Base-by-base conservation (phyloP, 495 filamentous ascomycete species). In the Usnea hakonensis region DNA sequence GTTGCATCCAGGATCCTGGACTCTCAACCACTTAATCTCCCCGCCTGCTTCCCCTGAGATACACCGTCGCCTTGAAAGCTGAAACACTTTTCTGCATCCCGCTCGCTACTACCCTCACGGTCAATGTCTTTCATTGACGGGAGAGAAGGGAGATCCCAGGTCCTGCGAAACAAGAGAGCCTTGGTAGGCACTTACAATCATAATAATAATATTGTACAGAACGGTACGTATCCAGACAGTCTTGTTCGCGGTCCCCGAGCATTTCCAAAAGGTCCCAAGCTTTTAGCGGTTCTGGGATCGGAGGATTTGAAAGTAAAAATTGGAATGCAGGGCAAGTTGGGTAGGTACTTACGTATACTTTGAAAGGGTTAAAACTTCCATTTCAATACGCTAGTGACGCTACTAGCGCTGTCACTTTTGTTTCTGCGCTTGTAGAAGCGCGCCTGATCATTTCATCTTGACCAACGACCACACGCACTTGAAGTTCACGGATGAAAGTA, bases 351-450 rank as follows among this genome's bases (percentile, higher is more conserved):
- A n/a, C n/a, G n/a, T n/a, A n/a, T n/a, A n/a, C n/a, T n/a, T n/a
- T n/a, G n/a, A n/a, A n/a, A n/a, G n/a, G n/a, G n/a, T n/a, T n/a
- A n/a, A n/a, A n/a, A n/a, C n/a, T n/a, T n/a, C 16, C 28, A 48
- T 48, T 19, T 48, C 16, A 19, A 26, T n/a, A 48, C 13, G 5
- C 16, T 8, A 10, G 44, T 16, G 30, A 55, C 52, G 54, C 36
- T 57, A 40, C 55, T 37, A 57, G 36, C 38, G 55, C 36, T 19
- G 14, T 19, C 38, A 36, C 36, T 19, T 4, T 19, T 28, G 54
- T 26, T 56, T 36, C 7, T 41, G 38, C 38, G 23, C 28, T 38
- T 57, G 55, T 57, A 30, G 55, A 41, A 41, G 55, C 55, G 55
- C 35, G 35, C 36, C 55, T 57, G 23, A 28, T 14, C 7, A 4